These are phyloP conservation scores for Aspergillus bertholletiae DNA, from an alignment of 495 filamentous ascomycete species.

Conservation along the genomic window DNA sequence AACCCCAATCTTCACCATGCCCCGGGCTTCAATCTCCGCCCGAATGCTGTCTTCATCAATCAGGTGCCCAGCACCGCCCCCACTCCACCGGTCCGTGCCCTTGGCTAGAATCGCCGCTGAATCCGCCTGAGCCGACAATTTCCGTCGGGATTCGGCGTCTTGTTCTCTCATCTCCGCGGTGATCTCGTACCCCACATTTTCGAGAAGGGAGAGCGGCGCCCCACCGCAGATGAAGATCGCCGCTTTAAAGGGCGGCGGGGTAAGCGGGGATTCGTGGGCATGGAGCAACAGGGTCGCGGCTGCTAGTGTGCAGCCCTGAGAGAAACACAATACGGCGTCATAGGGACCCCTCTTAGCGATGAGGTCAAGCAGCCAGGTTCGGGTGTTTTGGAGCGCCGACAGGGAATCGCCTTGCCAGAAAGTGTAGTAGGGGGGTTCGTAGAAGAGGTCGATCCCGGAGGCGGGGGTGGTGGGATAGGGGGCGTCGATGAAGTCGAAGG, in stretches of 20 bases:
- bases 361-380: slow-evolving; percentile 44
- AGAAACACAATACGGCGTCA: slow-evolving; percentile 59
- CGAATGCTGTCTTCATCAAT: background rate
- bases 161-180: background rate
- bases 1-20: slow-evolving; percentile 2
- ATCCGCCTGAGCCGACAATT: background rate
- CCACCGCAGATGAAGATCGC: slow-evolving; percentile 28
- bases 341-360: slow-evolving; percentile 52
- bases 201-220: background rate
- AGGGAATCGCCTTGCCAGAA: slow-evolving; percentile 41
- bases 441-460: slow-evolving; percentile 52
- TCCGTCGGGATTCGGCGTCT: background rate
- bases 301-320: slow-evolving; percentile 54
- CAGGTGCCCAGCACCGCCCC: background rate
- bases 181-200: slow-evolving; percentile 1
- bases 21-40: background rate
- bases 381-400: slow-evolving; percentile 34
- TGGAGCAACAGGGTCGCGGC: slow-evolving; percentile 42
- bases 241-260: slow-evolving; percentile 50
- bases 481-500: slow-evolving; percentile 58
- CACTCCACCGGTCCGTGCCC: slow-evolving; percentile 1
- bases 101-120: background rate
- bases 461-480: slow-evolving; percentile 42
- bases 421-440: slow-evolving; percentile 44
- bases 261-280: slow-evolving; percentile 25